Conservation (phyloP, 208 protist species). For the Wallacemonas sp. region DNA sequence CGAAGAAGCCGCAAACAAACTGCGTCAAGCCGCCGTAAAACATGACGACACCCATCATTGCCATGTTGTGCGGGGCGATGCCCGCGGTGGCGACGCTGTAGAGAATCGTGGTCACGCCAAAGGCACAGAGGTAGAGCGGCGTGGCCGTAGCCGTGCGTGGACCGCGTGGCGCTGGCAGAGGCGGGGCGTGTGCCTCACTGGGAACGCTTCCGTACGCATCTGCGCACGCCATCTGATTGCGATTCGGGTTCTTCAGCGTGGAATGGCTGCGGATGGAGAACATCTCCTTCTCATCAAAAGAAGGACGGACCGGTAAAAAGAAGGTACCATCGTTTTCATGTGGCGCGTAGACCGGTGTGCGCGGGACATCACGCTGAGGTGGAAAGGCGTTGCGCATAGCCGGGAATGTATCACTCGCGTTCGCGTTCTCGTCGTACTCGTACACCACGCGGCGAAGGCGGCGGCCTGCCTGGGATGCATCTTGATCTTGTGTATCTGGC, state of each 20-base stretch:
- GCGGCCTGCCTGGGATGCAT: no score
- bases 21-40: slow-evolving; percentile 52
- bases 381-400: no score
- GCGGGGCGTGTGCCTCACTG: no score
- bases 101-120: slow-evolving; percentile 65
- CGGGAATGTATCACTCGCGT: no score
- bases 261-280: background rate
- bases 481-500: no score
- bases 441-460: background rate
- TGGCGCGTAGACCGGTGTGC: background rate
- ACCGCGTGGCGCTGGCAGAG: slow-evolving; percentile 20
- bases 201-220: no score
- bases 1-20: slow-evolving; percentile 58
- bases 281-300: background rate
- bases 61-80: slow-evolving; percentile 29
- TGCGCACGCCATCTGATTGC: background rate
- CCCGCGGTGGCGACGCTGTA: slow-evolving; percentile 56
- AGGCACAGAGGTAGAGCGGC: slow-evolving; percentile 45
- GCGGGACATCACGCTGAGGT: background rate
- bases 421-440: slow-evolving; percentile 15
- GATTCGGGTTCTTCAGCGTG: no score
- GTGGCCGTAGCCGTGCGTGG: slow-evolving; percentile 32
- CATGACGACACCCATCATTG: slow-evolving; percentile 41
- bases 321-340: background rate
- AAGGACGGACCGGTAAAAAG: background rate